Conservation (phyloP, 2,329 filamentous ascomycete species). For the Calonectria pteridis region DNA sequence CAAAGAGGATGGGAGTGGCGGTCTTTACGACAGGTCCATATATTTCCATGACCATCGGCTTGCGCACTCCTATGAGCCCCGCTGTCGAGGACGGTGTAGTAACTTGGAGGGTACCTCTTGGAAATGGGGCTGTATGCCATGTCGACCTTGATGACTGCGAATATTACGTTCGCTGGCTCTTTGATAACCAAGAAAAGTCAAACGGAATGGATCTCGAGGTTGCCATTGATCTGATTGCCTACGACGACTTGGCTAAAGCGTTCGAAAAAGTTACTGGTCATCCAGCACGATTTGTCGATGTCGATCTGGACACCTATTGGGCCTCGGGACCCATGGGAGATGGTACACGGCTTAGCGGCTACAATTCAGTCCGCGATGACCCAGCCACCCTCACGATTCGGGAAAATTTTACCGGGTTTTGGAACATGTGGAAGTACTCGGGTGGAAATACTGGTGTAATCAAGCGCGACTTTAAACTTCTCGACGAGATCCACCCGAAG, state of each 20-base stretch:
- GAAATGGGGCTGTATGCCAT: slow-evolving; percentile 8
- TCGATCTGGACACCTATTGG: background rate
- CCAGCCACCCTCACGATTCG: slow-evolving; percentile 12
- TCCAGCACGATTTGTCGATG: slow-evolving; percentile 21
- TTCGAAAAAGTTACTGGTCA: slow-evolving; percentile 30
- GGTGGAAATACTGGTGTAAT: slow-evolving; percentile 17
- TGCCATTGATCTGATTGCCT: slow-evolving; percentile 10
- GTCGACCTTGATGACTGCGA: slow-evolving; percentile 32
- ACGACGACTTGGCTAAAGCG: slow-evolving; percentile 4
- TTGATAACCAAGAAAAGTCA: slow-evolving; percentile 11
- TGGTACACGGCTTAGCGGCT: background rate
- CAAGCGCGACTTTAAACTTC: slow-evolving; percentile 17
- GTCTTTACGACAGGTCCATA: slow-evolving; percentile 30
- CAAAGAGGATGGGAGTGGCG: background rate
- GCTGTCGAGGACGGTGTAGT: slow-evolving; percentile 17
- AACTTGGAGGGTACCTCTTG: slow-evolving; percentile 26
- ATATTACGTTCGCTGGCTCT: slow-evolving; percentile 26
- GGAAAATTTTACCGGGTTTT: slow-evolving; percentile 31
- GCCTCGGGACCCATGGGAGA: background rate
- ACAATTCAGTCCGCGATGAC: slow-evolving; percentile 16
- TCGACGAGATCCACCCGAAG: slow-evolving; percentile 29
- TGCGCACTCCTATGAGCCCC: background rate
- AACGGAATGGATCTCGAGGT: slow-evolving; percentile 30
- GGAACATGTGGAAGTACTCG: slow-evolving; percentile 26
- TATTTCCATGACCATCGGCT: slow-evolving; percentile 20